phyloP scores from a whole-genome alignment of 1,284 basidiomycete species.

The Marasmius sp. region DNA sequence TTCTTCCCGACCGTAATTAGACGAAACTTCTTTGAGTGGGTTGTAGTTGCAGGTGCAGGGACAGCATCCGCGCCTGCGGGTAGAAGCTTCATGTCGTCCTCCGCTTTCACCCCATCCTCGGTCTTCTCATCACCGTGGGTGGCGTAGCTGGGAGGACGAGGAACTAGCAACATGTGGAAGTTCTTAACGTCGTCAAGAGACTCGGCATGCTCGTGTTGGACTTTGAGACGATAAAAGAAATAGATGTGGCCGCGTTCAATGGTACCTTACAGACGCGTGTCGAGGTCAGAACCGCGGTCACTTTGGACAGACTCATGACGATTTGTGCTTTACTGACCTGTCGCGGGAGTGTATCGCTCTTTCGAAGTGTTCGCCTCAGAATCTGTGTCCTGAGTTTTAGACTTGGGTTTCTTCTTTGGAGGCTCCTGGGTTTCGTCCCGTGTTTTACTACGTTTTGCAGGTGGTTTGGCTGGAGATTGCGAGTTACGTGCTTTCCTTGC shows the following conservation, averaged over 20 bases:
- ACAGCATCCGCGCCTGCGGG: slow-evolving; percentile 45
- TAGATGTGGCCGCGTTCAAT: slow-evolving; percentile 65
- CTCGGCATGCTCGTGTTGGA: slow-evolving; percentile 53
- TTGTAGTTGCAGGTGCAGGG: slow-evolving; percentile 39
- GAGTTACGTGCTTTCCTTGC: too few relatives aligned
- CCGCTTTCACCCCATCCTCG: slow-evolving; percentile 18
- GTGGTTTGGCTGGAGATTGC: background rate
- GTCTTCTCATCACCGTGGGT: slow-evolving; percentile 14
- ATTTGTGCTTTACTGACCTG: background rate
- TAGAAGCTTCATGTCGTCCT: slow-evolving; percentile 39
- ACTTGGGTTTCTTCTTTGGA: slow-evolving; percentile 25
- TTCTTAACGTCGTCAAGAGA: slow-evolving; percentile 61
- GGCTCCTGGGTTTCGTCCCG: slow-evolving; percentile 9
- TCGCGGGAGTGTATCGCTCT: too few relatives aligned
- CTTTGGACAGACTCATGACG: slow-evolving; percentile 13
- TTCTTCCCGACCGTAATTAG: slow-evolving; percentile 65
- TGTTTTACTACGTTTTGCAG: slow-evolving; percentile 12
- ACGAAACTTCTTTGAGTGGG: slow-evolving; percentile 44
- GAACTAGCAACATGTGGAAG: slow-evolving; percentile 63
- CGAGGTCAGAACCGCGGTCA: background rate
- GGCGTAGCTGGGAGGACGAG: slow-evolving; percentile 46
- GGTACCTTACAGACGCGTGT: slow-evolving; percentile 33
- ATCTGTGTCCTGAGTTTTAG: slow-evolving; percentile 5
- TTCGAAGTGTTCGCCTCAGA: slow-evolving; percentile 3
- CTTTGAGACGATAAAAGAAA: slow-evolving; percentile 68